phyloP scores from a whole-genome alignment of 2,329 filamentous ascomycete genomes.

The Fusarium cyanostomum region DNA sequence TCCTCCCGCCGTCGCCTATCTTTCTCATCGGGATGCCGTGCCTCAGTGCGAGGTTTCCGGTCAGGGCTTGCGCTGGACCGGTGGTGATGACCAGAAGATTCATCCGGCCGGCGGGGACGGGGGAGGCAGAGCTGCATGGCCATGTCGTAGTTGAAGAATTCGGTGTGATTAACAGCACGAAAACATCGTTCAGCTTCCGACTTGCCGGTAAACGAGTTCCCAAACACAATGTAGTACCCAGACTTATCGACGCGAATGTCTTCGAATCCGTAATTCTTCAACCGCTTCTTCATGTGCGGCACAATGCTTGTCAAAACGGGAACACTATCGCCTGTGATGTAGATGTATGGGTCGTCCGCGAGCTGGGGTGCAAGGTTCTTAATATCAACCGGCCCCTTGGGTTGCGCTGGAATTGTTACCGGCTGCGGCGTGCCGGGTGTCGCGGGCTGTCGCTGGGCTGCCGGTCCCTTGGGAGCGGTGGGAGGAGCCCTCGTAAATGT shows the following conservation, averaged over 20 bases:
- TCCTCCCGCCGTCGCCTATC: slow-evolving; percentile 75
- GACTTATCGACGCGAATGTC: slow-evolving; percentile 84
- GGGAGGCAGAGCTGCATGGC: slow-evolving; percentile 78
- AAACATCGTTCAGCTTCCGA: slow-evolving; percentile 85
- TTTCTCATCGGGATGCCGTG: slow-evolving; percentile 63
- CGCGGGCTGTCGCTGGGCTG: slow-evolving; percentile 59
- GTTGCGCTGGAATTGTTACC: slow-evolving; percentile 42
- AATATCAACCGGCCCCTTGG: slow-evolving; percentile 64
- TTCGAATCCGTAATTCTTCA: slow-evolving; percentile 84
- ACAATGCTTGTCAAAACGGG: slow-evolving; percentile 87
- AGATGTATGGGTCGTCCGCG: slow-evolving; percentile 85
- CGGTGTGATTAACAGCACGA: slow-evolving; percentile 78
- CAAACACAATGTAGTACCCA: slow-evolving; percentile 93
- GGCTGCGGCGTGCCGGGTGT: slow-evolving; percentile 43
- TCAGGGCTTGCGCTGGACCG: slow-evolving; percentile 52
- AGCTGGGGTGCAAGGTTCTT: slow-evolving; percentile 75
- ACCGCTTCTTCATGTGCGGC: slow-evolving; percentile 86
- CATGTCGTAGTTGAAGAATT: slow-evolving; percentile 92
- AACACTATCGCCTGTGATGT: slow-evolving; percentile 86
- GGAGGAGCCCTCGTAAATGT: slow-evolving; percentile 68
- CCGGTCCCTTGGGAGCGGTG: slow-evolving; percentile 87
- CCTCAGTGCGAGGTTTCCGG: slow-evolving; percentile 37
- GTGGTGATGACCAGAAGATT: slow-evolving; percentile 38
- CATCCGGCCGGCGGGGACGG: slow-evolving; percentile 37
- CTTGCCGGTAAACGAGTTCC: slow-evolving; percentile 78